phyloP scores from a whole-genome alignment of 257 asterid species.

The Nicotiana knightiana region DNA sequence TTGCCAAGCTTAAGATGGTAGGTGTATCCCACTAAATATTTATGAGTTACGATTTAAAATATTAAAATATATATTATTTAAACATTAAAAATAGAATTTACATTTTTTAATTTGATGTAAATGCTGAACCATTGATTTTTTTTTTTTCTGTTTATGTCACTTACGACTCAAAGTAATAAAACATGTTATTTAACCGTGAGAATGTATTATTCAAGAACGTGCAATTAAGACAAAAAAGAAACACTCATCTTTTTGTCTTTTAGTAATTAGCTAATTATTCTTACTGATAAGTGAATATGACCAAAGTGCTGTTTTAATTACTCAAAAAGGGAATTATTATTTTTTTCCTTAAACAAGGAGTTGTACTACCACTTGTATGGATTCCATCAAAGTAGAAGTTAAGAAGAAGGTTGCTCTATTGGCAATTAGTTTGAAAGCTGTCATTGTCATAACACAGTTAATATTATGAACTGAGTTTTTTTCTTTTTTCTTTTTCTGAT shows the following conservation, averaged over 20 bases:
- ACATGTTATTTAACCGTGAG: too few relatives aligned
- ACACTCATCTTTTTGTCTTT: not conserved
- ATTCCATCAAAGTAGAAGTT: not conserved
- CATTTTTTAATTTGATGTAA: too few relatives aligned
- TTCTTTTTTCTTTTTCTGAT: not conserved
- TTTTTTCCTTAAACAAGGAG: not conserved
- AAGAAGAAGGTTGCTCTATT: not conserved
- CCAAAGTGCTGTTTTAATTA: not conserved
- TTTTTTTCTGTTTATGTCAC: too few relatives aligned
- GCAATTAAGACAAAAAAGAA: not conserved
- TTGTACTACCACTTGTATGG: not conserved
- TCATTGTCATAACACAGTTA: not conserved
- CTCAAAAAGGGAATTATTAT: not conserved
- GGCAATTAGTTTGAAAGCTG: not conserved
- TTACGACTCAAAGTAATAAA: too few relatives aligned
- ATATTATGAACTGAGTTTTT: not conserved
- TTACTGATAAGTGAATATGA: not conserved
- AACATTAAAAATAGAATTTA: too few relatives aligned
- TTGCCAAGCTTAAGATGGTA: constrained; percentile 43
- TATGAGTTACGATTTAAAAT: not conserved
- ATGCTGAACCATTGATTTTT: too few relatives aligned
- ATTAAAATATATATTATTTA: too few relatives aligned
- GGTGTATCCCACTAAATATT: not conserved
- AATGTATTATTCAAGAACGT: not conserved
- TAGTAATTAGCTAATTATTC: not conserved